A percentile compares a stretch with the other conserved stretches of the same genome.
These are phyloP conservation scores for Ascochyta fabae DNA, from an alignment of 2,329 filamentous ascomycete genomes.

Conservation along the genomic window DNA sequence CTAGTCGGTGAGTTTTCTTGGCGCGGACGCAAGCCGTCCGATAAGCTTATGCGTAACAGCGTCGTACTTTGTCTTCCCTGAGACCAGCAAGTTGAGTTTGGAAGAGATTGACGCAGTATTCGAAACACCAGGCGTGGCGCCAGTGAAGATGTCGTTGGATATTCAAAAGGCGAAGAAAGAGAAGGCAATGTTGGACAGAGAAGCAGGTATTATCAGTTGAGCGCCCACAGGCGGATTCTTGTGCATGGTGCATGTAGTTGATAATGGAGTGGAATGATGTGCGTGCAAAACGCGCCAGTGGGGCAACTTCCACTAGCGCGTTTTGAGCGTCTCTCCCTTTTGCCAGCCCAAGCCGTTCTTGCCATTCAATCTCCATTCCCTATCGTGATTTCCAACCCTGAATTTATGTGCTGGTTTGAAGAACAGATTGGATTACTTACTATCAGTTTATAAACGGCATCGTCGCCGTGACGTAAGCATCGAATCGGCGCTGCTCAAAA, in stretches of 20 bases:
- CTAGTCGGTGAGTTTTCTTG: slow-evolving; percentile 36
- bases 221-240: background rate
- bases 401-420: too few relatives aligned
- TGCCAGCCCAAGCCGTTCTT: too few relatives aligned
- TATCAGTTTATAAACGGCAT: background rate
- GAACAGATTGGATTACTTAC: too few relatives aligned
- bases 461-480: background rate
- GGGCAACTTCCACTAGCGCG: slow-evolving; percentile 1
- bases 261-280: background rate
- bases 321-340: background rate
- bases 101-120: slow-evolving; percentile 68
- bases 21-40: background rate
- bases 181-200: slow-evolving; percentile 10
- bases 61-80: slow-evolving; percentile 61
- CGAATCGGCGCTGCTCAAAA: background rate
- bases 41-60: slow-evolving; percentile 20
- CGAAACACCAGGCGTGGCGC: slow-evolving; percentile 53
- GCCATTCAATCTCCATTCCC: too few relatives aligned
- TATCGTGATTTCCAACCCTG: too few relatives aligned
- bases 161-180: slow-evolving; percentile 28
- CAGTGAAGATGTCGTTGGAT: slow-evolving; percentile 50
- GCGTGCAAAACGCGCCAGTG: background rate
- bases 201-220: slow-evolving; percentile 1
- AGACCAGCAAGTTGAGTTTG: slow-evolving; percentile 58
- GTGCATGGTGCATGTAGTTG: background rate